Evolutionary conservation across 768 basidiomycete genomes (phyloP), one percentile per base, ranked within the genome.

Genomic region (Steccherinum ochraceum): DNA sequence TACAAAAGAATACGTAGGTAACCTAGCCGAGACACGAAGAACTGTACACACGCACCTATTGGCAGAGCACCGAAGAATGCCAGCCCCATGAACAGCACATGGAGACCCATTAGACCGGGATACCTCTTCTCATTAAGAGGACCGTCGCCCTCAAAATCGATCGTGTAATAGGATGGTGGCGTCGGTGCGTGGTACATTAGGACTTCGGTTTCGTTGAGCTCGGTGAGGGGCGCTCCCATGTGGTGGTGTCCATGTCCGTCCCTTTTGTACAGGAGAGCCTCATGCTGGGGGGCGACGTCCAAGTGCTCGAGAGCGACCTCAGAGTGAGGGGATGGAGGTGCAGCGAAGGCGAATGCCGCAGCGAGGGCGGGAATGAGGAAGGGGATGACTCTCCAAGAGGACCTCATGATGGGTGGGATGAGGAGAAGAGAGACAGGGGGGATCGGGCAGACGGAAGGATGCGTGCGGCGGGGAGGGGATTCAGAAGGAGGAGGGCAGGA

Each of bases 61-160:
- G 93, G 94, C 19, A 96, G 75, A 12, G 83, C 79, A 12, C 81
- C 76, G 60, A 96, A 93, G 68, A 91, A 95, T 13, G 91, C 92
- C 2, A 85, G 63, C 50, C 68, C 72, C 84, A 93, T 88, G 58
- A 80, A 78, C 3, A 83, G 49, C n/a, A 74, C 80, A 65, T 96
- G 94, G 2, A 82, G 63, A 40, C 76, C 69, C 72, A 94, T 89
- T 52, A 93, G 68, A 12, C 74, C 77, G n/a, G 83, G 81, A 64
- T 85, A 77, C 30, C 80, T 75, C 21, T 68, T 54, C 24, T 71
- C 66, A 19, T 66, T 66, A 35, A 16, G 16, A 7, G 67, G 61
- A 50, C 72, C 77, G 5, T 62, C 65, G 45, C 76, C 73, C 27
- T 86, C 81, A 63, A 83, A 77, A 65, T 94, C 93, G 56, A 86